Base-by-base conservation (phyloP, 768 basidiomycete genomes). In the Suillus tomentosus region DNA sequence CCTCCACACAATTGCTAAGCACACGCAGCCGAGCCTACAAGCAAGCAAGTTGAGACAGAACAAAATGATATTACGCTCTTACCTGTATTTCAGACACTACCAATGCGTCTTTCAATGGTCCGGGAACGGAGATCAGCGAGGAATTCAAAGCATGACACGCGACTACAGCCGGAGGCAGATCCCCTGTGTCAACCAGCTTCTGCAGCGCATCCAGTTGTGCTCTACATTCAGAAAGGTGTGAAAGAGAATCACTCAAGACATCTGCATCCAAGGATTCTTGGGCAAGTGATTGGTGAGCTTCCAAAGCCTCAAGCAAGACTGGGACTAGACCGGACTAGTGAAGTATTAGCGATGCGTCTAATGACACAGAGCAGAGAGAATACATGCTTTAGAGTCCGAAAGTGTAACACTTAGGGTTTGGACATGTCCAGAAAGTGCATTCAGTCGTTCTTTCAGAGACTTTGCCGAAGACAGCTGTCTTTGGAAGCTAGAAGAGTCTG, bases 271-370 rank as follows among this genome's bases (percentile, higher is more conserved):
- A 73, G 11, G 86, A 76, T 68, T 86, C 80, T 74, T 92, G 91
- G 1, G 87, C 84, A 14, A 94, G 78, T 6, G 79, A 69, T 11
- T 85, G 83, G 74, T 94, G 92, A 68, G 76, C 74, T n/a, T 80
- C 77, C 63, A 94, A 79, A 9, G 79, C 77, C 55, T 72, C 71
- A n/a, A 90, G 64, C 0, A 94, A 74, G 10, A 76, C 81, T 15
- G 91, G 84, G 34, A 91, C 76, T 39, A 92, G 79, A 42, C 93
- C 93, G 73, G 81, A 82, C 93, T 95, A 73, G 45, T 58, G 53
- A 60, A 61, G 50, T 50, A 62, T 64, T 65, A 61, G 54, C 40
- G 73, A 54, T 71, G 34, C 36, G 43, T 22, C 45, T 34, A 55
- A 62, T 45, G 64, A 9, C 36, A 50, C 64, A 31, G n/a, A n/a